phyloP scores from a whole-genome alignment of 148 eudicot species.

The Rhododendron henanense region DNA sequence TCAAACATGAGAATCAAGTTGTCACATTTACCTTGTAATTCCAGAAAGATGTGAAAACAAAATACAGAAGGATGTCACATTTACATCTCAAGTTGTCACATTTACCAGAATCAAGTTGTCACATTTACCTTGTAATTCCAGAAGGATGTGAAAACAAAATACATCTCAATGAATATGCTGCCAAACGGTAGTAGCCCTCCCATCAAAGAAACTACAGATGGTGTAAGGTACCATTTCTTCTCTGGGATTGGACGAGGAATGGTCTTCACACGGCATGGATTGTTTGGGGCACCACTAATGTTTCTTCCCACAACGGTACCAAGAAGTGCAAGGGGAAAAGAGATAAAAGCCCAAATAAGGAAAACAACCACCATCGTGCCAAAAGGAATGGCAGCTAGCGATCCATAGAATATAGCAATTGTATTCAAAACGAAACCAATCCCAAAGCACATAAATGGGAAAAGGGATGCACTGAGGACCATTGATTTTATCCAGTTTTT shows the following conservation, averaged over 20 bases:
- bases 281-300: constrained; percentile 82
- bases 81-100: no score
- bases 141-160: constrained; percentile 65
- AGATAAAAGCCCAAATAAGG: constrained; percentile 78
- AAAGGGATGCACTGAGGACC: constrained; percentile 79
- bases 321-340: constrained; percentile 84
- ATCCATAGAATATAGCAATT: constrained; percentile 76
- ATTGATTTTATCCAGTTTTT: constrained; percentile 80
- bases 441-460: constrained; percentile 79
- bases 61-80: constrained; percentile 30
- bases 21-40: constrained; percentile 64
- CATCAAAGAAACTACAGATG: constrained; percentile 68
- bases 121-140: constrained; percentile 82
- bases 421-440: constrained; percentile 71
- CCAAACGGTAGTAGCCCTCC: constrained; percentile 84
- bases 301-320: constrained; percentile 89
- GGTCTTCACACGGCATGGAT: constrained; percentile 86
- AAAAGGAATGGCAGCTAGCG: constrained; percentile 84
- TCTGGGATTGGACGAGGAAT: constrained; percentile 89
- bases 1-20: not conserved
- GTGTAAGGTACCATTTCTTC: constrained; percentile 90
- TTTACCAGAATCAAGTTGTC: not conserved
- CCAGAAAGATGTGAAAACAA: constrained; percentile 81
- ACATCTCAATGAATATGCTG: constrained; percentile 87
- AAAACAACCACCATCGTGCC: constrained; percentile 80